Conservation (phyloP, 1,284 basidiomycete species). For the Caloboletus firmus region DNA sequence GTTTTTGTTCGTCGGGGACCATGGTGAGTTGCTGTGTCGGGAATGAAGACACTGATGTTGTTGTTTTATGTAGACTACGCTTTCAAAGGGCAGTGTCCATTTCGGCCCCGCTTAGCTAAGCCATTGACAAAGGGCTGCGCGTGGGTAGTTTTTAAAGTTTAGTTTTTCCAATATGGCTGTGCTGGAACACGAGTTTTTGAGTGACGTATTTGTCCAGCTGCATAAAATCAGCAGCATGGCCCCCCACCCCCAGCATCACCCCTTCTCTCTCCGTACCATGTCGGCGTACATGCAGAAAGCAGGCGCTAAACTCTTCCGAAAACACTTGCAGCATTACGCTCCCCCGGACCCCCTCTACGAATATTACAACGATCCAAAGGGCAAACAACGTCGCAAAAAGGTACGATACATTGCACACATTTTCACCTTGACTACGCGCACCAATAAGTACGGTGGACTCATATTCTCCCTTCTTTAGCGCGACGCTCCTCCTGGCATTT, state of each 20-base stretch:
- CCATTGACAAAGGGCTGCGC: neutral
- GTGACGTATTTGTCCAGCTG: conserved; percentile 13
- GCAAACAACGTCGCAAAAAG: conserved; percentile 69
- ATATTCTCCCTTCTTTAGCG: conserved; percentile 41
- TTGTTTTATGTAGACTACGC: no score
- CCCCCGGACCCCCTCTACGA: conserved; percentile 84
- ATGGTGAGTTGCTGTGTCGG: conserved; percentile 6
- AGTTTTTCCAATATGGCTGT: conserved; percentile 11
- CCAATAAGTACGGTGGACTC: neutral
- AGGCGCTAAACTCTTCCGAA: conserved; percentile 60
- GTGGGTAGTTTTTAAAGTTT: no score
- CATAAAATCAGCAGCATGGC: neutral
- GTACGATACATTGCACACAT: conserved; percentile 38
- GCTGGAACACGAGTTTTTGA: neutral
- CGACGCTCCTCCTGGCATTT: conserved; percentile 75
- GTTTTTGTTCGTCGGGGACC: conserved; percentile 25
- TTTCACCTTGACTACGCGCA: neutral
- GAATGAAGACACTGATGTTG: no score
- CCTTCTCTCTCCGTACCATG: conserved; percentile 23
- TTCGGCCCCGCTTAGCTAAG: conserved; percentile 3
- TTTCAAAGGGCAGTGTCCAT: no score
- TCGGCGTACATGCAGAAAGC: conserved; percentile 45
- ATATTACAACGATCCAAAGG: conserved; percentile 61
- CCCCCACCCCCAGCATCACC: neutral
- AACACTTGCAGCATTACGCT: conserved; percentile 62